phyloP scores from a whole-genome alignment of 176 grass and related monocot genomes.

The Musa beccarii region DNA sequence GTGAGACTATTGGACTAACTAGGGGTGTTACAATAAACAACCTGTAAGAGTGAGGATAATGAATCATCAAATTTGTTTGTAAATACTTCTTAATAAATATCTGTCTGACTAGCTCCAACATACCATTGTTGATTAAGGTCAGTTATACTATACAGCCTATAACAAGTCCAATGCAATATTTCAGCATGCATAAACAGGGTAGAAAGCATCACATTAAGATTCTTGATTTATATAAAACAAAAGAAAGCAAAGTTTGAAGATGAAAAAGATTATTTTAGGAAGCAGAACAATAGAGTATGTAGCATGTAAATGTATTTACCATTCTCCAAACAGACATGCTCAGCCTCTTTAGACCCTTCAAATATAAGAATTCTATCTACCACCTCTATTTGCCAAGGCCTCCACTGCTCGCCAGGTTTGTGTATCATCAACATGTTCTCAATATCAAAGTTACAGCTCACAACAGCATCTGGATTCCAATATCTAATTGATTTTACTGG shows the following conservation, averaged over 20 bases:
- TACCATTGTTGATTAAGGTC: background rate
- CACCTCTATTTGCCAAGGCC: conserved; percentile 77
- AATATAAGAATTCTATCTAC: conserved; percentile 77
- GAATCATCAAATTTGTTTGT: conserved; percentile 1
- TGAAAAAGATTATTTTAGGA: background rate
- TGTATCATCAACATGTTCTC: conserved; percentile 32
- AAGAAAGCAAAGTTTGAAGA: background rate
- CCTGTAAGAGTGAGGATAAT: background rate
- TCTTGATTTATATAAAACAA: background rate
- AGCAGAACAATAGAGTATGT: background rate
- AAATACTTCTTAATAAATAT: background rate
- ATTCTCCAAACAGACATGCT: conserved; percentile 69
- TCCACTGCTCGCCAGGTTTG: conserved; percentile 47
- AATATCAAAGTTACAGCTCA: conserved; percentile 25
- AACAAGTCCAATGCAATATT: background rate
- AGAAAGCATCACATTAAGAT: background rate
- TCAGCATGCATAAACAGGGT: background rate
- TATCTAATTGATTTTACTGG: conserved; percentile 25
- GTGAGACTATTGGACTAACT: too few relatives aligned
- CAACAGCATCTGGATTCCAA: conserved; percentile 39
- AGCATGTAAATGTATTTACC: conserved; percentile 37
- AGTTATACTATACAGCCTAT: background rate
- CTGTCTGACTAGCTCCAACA: background rate
- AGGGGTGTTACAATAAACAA: too few relatives aligned
- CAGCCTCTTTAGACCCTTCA: conserved; percentile 69